A percentile compares a stretch with the other conserved stretches of the same genome.
phyloP scores from a whole-genome alignment of 148 eudicot species.

The Limonium bicolor region DNA sequence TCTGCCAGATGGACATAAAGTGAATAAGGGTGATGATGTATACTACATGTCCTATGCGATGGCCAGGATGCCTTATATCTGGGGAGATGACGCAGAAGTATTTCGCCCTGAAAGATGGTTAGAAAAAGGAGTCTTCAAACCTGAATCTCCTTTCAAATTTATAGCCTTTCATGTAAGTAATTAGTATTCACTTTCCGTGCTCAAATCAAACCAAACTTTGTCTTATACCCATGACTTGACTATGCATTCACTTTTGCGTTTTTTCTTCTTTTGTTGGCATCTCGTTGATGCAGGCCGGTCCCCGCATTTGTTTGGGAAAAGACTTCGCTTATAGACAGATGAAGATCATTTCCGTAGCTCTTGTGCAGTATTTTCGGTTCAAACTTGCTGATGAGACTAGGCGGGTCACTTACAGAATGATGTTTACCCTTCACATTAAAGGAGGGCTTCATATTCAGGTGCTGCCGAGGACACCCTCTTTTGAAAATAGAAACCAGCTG shows the following conservation, averaged over 20 bases:
- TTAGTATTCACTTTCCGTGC: too few species aligned
- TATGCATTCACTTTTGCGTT: too few species aligned
- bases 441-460: conserved; percentile 57
- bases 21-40: conserved; percentile 49
- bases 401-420: conserved; percentile 44
- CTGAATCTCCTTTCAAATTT: conserved; percentile 74
- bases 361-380: conserved; percentile 37
- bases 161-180: conserved; percentile 47
- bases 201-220: too few species aligned
- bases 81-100: conserved; percentile 79
- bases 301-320: conserved; percentile 56
- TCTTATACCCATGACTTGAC: too few species aligned
- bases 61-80: conserved; percentile 58
- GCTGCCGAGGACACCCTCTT: conserved; percentile 27
- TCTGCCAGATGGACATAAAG: conserved; percentile 53
- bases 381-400: conserved; percentile 27
- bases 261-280: neutral
- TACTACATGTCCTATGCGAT: conserved; percentile 53
- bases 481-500: too few species aligned
- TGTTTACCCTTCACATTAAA: conserved; percentile 59
- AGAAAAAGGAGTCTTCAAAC: conserved; percentile 48
- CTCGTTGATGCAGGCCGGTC: conserved; percentile 44
- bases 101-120: conserved; percentile 87
- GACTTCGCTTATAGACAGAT: conserved; percentile 85
- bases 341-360: conserved; percentile 53